Conservation (phyloP, 352 stramenopile genomes). For the Pythium phragmitis region DNA sequence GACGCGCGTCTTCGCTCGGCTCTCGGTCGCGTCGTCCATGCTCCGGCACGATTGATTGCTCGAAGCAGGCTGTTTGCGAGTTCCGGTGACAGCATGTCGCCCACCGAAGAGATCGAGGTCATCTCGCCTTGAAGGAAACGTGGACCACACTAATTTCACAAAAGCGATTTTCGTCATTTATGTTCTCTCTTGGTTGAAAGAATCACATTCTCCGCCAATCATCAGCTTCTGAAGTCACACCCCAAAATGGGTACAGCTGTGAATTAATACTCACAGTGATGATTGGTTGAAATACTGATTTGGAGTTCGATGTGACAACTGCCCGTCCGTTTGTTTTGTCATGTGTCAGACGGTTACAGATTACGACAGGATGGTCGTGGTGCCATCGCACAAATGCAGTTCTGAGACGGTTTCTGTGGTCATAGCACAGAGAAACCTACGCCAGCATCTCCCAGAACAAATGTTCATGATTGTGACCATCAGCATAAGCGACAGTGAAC, state of each 20-base stretch:
- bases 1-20: slow-evolving; percentile 15
- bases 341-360: not conserved
- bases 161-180: not conserved
- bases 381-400: not conserved
- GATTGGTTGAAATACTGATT: not conserved
- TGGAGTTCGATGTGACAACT: slow-evolving; percentile 15
- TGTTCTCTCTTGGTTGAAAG: slow-evolving; percentile 12
- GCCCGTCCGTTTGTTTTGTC: not conserved
- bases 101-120: not conserved
- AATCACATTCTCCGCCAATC: not conserved
- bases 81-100: not conserved
- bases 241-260: not conserved
- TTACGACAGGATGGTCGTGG: slow-evolving; percentile 4
- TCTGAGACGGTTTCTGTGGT: not conserved
- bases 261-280: not conserved
- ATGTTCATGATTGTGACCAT: no score
- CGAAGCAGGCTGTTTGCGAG: not conserved
- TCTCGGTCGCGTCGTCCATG: slow-evolving; percentile 24
- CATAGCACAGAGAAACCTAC: slow-evolving; percentile 1
- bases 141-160: slow-evolving; percentile 17
- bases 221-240: no score
- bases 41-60: not conserved
- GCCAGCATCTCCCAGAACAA: no score
- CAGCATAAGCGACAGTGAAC: not conserved
- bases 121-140: not conserved